phyloP scores from a whole-genome alignment of 768 basidiomycete genomes.

The Boletales sp. region DNA sequence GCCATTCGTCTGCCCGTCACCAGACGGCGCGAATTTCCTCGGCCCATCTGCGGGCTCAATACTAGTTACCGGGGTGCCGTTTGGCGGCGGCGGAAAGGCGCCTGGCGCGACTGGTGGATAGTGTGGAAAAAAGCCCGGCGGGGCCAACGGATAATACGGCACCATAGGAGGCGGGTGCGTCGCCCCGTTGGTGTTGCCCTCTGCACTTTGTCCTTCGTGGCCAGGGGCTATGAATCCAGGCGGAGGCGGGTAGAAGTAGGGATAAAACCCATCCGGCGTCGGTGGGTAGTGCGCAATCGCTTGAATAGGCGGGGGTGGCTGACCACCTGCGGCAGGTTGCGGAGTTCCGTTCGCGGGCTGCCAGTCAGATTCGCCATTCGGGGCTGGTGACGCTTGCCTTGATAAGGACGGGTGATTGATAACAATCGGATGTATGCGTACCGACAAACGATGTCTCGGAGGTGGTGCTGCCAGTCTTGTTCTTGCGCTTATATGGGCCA shows the following conservation, averaged over 20 bases:
- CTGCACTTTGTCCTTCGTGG: slow-evolving; percentile 35
- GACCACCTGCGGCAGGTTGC: slow-evolving; percentile 9
- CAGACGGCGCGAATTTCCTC: slow-evolving; percentile 1
- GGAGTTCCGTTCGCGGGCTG: slow-evolving; percentile 22
- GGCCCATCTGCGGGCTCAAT: slow-evolving; percentile 25
- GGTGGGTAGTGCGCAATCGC: slow-evolving; percentile 30
- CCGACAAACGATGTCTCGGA: slow-evolving; percentile 21
- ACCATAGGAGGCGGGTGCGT: slow-evolving; percentile 30
- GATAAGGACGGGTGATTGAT: slow-evolving; percentile 10
- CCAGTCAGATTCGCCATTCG: slow-evolving; percentile 34
- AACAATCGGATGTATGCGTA: slow-evolving; percentile 9
- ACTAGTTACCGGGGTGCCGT: slow-evolving; percentile 21
- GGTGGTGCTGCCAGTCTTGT: slow-evolving; percentile 26
- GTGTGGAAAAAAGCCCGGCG: slow-evolving; percentile 39
- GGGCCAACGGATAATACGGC: slow-evolving; percentile 36
- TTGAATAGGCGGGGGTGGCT: slow-evolving; percentile 26
- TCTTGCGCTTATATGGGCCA: slow-evolving; percentile 56
- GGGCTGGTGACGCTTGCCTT: slow-evolving; percentile 8
- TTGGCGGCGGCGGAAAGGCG: slow-evolving; percentile 29
- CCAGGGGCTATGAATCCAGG: slow-evolving; percentile 38
- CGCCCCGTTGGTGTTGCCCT: slow-evolving; percentile 29
- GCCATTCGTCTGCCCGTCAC: slow-evolving; percentile 14
- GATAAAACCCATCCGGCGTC: slow-evolving; percentile 42
- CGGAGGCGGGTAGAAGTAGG: slow-evolving; percentile 40
- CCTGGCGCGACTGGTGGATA: slow-evolving; percentile 28